A percentile compares a stretch with the other conserved stretches of the same genome.
These are phyloP conservation scores for Quercus tomentella DNA, from an alignment of 331 rosid species.

Conservation along the genomic window DNA sequence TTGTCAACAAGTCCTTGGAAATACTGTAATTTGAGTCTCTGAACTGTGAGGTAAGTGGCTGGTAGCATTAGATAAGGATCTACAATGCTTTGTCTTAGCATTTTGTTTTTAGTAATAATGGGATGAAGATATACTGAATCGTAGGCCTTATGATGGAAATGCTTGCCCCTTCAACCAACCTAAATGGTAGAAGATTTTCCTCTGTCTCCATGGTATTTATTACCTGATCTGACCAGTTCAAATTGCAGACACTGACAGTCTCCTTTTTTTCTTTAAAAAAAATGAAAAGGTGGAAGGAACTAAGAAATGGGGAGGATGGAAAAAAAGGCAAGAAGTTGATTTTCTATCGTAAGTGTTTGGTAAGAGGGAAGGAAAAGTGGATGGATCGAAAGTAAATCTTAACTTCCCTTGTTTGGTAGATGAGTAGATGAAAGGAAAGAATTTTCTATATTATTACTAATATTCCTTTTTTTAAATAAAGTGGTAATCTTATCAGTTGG, in stretches of 20 bases:
- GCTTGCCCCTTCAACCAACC: not conserved
- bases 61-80: not conserved
- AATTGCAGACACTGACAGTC: not conserved
- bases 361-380: no score
- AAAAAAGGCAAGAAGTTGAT: no score
- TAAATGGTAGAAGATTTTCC: not conserved
- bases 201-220: not conserved
- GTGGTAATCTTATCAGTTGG: not conserved
- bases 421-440: not conserved
- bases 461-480: not conserved
- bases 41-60: not conserved
- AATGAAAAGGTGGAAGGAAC: not conserved
- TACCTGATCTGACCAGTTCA: not conserved
- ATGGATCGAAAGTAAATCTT: no score
- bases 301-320: not conserved
- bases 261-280: accelerated
- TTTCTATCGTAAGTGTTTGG: no score
- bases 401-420: no score
- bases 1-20: not conserved
- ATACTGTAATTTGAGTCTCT: not conserved
- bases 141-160: not conserved
- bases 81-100: not conserved
- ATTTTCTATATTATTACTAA: not conserved
- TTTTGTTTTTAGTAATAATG: not conserved
- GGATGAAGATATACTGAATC: not conserved